Base-by-base conservation (phyloP, 1,139 yeast genomes). In the Geotrichum bryndzae region DNA sequence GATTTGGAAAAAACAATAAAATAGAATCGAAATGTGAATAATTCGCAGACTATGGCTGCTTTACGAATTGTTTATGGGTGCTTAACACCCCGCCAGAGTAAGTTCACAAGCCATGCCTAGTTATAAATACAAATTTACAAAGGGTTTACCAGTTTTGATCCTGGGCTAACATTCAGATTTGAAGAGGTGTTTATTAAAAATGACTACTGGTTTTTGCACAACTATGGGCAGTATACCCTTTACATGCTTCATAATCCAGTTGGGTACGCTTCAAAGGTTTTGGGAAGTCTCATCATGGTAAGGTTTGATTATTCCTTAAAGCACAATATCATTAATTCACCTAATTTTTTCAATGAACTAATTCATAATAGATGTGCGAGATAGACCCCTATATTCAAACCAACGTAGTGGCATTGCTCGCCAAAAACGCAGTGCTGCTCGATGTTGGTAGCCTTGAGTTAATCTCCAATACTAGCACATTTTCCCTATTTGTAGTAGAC, bases 221-320 rank as follows among this genome's bases (percentile, higher is more conserved):
- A 51, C 7, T 31, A 48, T 10, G 58, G 29, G 29, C 22, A 41
- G 33, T 46, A 22, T 18, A 22, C 53, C 7, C 54, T 48, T 13
- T 22, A 50, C n/a, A 53, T 54, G 55, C 27, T 59, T 1, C 56
- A 53, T 50, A 51, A 59, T 23, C 58, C 56, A 5, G 23, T 35
- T 3, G 61, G 51, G 8, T 59, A 46, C 18, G 38, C 41, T 22
- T 27, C 45, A 11, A n/a, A 23, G 7, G 27, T 46, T 38, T 54
- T 59, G 13, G 61, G 58, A 35, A 59, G 48, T 23, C 27, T 59
- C 5, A 35, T 59, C 5, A 59, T 53, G 22, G 61, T 59, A 54
- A 25, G 57, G 23, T n/a, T 27, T 27, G 23, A 41, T 22, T 38
- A 54, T 23, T 23, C 8, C 22, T 5, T 54, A 22, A 5, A 2